Conservation (phyloP, 345 rosid species). For the Brassica carinata region DNA sequence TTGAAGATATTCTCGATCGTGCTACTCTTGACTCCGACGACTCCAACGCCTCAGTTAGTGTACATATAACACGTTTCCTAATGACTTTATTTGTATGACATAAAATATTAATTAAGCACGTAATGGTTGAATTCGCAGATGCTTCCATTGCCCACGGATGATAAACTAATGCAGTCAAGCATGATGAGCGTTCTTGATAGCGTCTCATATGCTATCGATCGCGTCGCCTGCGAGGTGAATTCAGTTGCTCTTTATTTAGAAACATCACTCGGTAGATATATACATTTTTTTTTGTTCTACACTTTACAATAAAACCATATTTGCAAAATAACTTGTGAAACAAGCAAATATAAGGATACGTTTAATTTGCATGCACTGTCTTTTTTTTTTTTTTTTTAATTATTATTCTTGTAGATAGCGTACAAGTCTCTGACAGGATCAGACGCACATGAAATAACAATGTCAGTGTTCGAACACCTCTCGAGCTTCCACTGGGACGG, state of each 20-base stretch:
- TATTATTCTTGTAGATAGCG: slow-evolving; percentile 48
- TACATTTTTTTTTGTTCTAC: neutral
- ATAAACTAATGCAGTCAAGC: slow-evolving; percentile 43
- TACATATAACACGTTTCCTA: neutral
- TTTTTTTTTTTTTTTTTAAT: no score
- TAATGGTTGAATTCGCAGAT: slow-evolving; percentile 19
- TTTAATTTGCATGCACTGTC: neutral
- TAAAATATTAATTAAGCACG: neutral
- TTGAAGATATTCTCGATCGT: slow-evolving; percentile 70
- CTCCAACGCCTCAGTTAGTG: slow-evolving; percentile 32
- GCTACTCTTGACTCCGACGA: slow-evolving; percentile 50
- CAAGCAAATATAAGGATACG: neutral
- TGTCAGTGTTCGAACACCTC: slow-evolving; percentile 53
- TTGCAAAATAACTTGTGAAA: slow-evolving; percentile 11
- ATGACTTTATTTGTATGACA: neutral
- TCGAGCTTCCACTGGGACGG: slow-evolving; percentile 75
- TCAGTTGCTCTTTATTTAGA: neutral
- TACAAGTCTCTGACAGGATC: slow-evolving; percentile 59
- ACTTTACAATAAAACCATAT: neutral
- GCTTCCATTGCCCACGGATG: slow-evolving; percentile 45
- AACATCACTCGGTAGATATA: neutral
- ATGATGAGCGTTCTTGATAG: slow-evolving; percentile 47
- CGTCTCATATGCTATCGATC: slow-evolving; percentile 50
- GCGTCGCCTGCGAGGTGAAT: slow-evolving; percentile 62
- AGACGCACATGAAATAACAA: slow-evolving; percentile 62